A percentile compares a stretch with the other conserved stretches of the same genome.
Conservation (phyloP, 768 basidiomycete genomes). For the Bullera alba region DNA sequence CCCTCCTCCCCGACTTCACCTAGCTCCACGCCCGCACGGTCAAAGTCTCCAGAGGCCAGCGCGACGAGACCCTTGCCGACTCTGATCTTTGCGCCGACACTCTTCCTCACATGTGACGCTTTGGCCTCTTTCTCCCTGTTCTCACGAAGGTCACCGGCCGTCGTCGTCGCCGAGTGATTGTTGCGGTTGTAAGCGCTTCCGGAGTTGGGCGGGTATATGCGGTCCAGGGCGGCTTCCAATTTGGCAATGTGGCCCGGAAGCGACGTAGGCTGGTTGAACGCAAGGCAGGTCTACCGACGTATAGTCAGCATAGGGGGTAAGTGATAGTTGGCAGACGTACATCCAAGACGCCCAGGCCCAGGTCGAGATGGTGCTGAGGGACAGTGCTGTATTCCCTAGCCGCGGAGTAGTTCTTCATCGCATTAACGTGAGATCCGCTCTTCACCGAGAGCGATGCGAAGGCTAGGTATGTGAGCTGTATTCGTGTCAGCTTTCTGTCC, state of each 20-base stretch:
- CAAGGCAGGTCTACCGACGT: conserved; percentile 8
- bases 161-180: conserved; percentile 32
- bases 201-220: conserved; percentile 42
- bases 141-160: conserved; percentile 33
- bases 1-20: conserved; percentile 53
- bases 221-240: conserved; percentile 81
- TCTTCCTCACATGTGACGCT: conserved; percentile 58
- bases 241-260: conserved; percentile 89
- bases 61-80: conserved; percentile 71
- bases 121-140: conserved; percentile 47
- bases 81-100: conserved; percentile 69
- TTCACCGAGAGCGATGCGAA: conserved; percentile 71
- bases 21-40: conserved; percentile 71
- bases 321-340: conserved; percentile 23
- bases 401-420: conserved; percentile 80
- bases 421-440: conserved; percentile 61
- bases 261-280: conserved; percentile 9
- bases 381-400: conserved; percentile 88
- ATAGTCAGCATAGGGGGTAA: conserved; percentile 1
- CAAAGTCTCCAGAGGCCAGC: conserved; percentile 65
- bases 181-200: conserved; percentile 2
- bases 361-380: conserved; percentile 84
- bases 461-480: conserved; percentile 54
- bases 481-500: neutral
- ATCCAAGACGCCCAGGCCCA: conserved; percentile 55